These are phyloP conservation scores for Yarrowia keelungensis DNA, from an alignment of 805 yeast genomes.

Conservation along the genomic window DNA sequence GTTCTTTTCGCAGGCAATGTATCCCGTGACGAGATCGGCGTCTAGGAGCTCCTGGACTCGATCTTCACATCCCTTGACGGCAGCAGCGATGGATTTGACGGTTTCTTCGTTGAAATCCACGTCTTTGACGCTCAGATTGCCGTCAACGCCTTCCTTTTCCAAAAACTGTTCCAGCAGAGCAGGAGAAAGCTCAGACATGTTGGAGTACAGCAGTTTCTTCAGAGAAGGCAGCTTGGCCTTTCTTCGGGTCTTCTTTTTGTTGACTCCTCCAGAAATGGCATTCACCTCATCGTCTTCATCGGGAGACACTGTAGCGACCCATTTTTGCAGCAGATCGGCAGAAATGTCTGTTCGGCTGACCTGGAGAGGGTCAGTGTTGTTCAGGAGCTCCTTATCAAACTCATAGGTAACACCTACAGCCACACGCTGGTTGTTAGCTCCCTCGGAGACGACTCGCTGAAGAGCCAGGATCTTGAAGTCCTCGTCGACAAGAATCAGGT, in stretches of 20 bases:
- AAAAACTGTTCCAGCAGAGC: conserved; percentile 74
- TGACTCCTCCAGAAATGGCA: conserved; percentile 26
- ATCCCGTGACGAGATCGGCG: conserved; percentile 59
- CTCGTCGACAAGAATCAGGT: conserved; percentile 76
- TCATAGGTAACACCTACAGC: conserved; percentile 78
- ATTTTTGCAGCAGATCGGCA: conserved; percentile 1
- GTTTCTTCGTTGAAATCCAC: conserved; percentile 42
- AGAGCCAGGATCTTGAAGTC: conserved; percentile 70
- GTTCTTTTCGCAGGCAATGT: conserved; percentile 68
- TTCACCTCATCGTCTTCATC: conserved; percentile 32
- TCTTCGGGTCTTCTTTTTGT: conserved; percentile 39
- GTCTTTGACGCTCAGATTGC: conserved; percentile 52
- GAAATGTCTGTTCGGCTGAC: conserved; percentile 20
- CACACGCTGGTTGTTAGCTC: conserved; percentile 63
- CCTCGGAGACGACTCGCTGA: conserved; percentile 79
- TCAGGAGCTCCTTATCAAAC: conserved; percentile 41
- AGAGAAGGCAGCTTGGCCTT: conserved; percentile 55
- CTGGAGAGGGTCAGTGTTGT: conserved; percentile 18
- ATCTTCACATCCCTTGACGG: conserved; percentile 58
- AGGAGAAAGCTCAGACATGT: conserved; percentile 76
- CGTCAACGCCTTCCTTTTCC: conserved; percentile 55
- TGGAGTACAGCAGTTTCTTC: conserved; percentile 71
- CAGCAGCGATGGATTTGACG: conserved; percentile 50
- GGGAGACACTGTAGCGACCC: conserved; percentile 13
- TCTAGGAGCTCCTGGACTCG: conserved; percentile 52